Evolutionary conservation across 352 stramenopile genomes (phyloP), one percentile per base, ranked within the genome.

Genomic region (Globisporangium solare): DNA sequence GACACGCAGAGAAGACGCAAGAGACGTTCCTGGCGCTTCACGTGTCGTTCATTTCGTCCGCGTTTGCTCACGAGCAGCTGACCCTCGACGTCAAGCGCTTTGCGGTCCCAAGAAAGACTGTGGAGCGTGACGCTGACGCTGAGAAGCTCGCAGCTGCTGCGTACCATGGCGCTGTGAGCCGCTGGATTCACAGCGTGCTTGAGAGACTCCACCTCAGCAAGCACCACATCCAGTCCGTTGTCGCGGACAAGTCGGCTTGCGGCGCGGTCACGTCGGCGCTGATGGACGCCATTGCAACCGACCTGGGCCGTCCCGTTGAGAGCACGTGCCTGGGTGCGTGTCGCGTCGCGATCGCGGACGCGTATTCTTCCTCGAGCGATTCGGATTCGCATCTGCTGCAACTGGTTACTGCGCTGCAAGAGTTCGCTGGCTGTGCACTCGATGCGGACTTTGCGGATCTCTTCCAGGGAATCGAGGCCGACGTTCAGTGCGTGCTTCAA

Each of bases 11-110:
- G 39, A n/a, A 43, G 39, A 43, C 12, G 12, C 32, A 35, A 35
- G 48, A 49, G 11, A 35, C 12, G 12, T 45, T 52, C 21, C 24
- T 52, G 6, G 56, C 49, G 31, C 56, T 60, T 47, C 35, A 59
- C 24, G 51, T 54, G 13, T n/a, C 42, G 14, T 64, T 55, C 37
- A 53, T 64, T 14, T 56, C 58, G 13, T 55, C 51, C 5, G n/a
- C 11, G 12, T 60, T 64, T 58, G 32, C 20, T 1, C 58, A 40
- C 13, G 53, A 60, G 45, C 46, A 43, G 13, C 39, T 51, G 42
- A 31, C 53, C 6, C 40, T 64, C 18, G 51, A 47, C 7, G 45
- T 64, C 35, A 42, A 21, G 32, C 58, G 45, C 10, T 35, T 54
- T 18, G 11, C 31, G 14, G 27, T 32, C 3, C 22, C n/a, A 31